Conservation (phyloP, 2,329 filamentous ascomycete genomes). For the Trichoderma sp. region DNA sequence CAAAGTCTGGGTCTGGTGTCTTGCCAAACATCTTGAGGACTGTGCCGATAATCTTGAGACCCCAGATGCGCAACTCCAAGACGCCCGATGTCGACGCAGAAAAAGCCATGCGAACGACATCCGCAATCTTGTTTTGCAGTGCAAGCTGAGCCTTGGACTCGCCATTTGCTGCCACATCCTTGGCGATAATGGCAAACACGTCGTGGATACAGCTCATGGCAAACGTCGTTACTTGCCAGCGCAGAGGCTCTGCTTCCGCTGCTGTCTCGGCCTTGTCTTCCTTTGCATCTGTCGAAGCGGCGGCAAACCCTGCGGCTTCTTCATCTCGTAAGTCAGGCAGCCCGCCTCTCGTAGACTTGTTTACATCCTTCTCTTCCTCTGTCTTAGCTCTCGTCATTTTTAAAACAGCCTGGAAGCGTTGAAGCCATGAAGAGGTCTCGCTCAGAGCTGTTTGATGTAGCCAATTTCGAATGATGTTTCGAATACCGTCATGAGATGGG, state of each 20-base stretch:
- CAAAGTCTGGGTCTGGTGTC: slow-evolving; percentile 91
- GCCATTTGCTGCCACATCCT: slow-evolving; percentile 73
- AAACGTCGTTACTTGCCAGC: slow-evolving; percentile 95
- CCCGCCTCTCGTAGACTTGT: slow-evolving; percentile 45
- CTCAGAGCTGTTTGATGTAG: slow-evolving; percentile 80
- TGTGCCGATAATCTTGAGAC: slow-evolving; percentile 89
- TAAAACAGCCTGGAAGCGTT: slow-evolving; percentile 81
- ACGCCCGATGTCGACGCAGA: slow-evolving; percentile 94
- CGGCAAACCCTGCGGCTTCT: slow-evolving; percentile 92
- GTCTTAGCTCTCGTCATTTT: slow-evolving; percentile 77
- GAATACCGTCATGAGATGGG: slow-evolving; percentile 75
- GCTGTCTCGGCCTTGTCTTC: slow-evolving; percentile 52
- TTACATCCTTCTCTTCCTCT: slow-evolving; percentile 49
- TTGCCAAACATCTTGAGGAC: slow-evolving; percentile 95
- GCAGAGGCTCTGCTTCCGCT: slow-evolving; percentile 78
- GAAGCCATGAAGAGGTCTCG: slow-evolving; percentile 82
- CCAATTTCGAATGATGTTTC: slow-evolving; percentile 89
- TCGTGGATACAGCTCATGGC: slow-evolving; percentile 86
- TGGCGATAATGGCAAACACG: slow-evolving; percentile 73
- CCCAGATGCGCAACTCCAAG: slow-evolving; percentile 83
- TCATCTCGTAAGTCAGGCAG: slow-evolving; percentile 87
- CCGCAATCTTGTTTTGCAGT: slow-evolving; percentile 79
- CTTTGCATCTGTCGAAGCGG: slow-evolving; percentile 60
- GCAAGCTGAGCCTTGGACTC: slow-evolving; percentile 75
- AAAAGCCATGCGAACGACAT: slow-evolving; percentile 95